Evolutionary conservation across 1,139 yeast genomes (phyloP), one percentile per base, ranked within the genome.

Genomic region (Hyphopichia pseudoburtonii): DNA sequence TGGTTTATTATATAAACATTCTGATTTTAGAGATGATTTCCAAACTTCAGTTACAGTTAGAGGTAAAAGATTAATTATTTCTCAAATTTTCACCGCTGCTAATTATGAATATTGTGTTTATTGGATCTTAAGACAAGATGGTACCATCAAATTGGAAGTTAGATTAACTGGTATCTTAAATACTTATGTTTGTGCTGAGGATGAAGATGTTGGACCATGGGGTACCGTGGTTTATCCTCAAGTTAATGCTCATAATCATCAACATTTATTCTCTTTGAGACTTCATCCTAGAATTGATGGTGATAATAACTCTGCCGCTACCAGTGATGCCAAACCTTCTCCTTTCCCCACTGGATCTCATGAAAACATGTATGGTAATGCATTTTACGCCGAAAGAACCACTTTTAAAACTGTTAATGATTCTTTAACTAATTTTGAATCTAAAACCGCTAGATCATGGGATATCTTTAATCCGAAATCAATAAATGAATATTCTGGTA

Each of bases 51-150:
- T 84, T 45, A 83, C 80, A 39, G 80, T 89, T 35, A 78, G 95
- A 65, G 86, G 87, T 40, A 82, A 84, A 51, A 80, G 76, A 61
- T 75, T 85, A 59, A 76, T 85, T 45, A 66, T 85, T 40, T 82
- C 90, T 18, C 92, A 85, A 64, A 82, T 85, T 56, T 85, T 84
- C 64, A 85, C 94, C 34, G 92, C 92, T 51, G 88, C 90, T 33
- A 85, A 85, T 70, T 85, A 85, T 60, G 94, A 86, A 65, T 85
- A 85, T 67, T 82, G 89, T 64, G 71, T 85, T 55, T 85, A 85
- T 71, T 85, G 89, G 89, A 78, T 73, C 45, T 81, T 85, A 62
- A 78, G 85, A 70, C 90, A 83, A 64, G 94, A 85, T 61, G 94
- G 90, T 54, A 80, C 89, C 34, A 82, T 85, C 59, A 82, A 82